phyloP scores from a whole-genome alignment of 768 basidiomycete genomes.

The Naematelia aurantialba region DNA sequence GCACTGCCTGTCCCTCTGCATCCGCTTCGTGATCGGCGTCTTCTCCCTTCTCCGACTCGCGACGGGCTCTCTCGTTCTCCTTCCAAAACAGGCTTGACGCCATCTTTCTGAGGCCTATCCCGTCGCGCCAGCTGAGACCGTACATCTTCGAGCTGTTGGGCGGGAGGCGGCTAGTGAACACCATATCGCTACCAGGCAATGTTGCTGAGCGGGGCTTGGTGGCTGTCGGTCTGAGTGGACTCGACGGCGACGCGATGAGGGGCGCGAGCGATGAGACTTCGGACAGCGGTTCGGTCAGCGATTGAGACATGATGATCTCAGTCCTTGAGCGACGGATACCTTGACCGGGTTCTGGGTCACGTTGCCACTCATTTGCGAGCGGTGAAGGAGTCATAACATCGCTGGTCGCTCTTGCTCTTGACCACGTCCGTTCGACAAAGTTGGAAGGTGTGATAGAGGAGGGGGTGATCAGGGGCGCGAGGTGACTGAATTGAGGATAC shows the following conservation, averaged over 20 bases:
- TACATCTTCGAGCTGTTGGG: neutral
- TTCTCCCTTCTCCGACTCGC: slow-evolving; percentile 8
- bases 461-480: slow-evolving; percentile 4
- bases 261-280: slow-evolving; percentile 8
- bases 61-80: slow-evolving; percentile 14
- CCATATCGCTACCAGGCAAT: slow-evolving; percentile 19
- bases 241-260: slow-evolving; percentile 1
- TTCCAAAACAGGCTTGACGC: neutral
- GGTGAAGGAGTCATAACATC: slow-evolving; percentile 45
- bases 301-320: slow-evolving; percentile 24
- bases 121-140: slow-evolving; percentile 4
- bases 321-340: slow-evolving; percentile 29
- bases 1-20: slow-evolving; percentile 3
- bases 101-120: slow-evolving; percentile 4
- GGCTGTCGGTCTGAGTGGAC: slow-evolving; percentile 8
- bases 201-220: slow-evolving; percentile 42
- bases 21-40: slow-evolving; percentile 1
- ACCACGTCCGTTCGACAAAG: slow-evolving; percentile 7
- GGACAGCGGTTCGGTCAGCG: slow-evolving; percentile 3
- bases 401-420: slow-evolving; percentile 33
- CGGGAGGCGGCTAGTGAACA: neutral
- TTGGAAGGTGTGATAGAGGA: slow-evolving; percentile 10
- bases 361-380: slow-evolving; percentile 41
- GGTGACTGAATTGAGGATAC: slow-evolving; percentile 6
- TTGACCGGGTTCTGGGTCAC: slow-evolving; percentile 24